These are phyloP conservation scores for Tuber indicum DNA, from an alignment of 495 filamentous ascomycete species.

Conservation along the genomic window DNA sequence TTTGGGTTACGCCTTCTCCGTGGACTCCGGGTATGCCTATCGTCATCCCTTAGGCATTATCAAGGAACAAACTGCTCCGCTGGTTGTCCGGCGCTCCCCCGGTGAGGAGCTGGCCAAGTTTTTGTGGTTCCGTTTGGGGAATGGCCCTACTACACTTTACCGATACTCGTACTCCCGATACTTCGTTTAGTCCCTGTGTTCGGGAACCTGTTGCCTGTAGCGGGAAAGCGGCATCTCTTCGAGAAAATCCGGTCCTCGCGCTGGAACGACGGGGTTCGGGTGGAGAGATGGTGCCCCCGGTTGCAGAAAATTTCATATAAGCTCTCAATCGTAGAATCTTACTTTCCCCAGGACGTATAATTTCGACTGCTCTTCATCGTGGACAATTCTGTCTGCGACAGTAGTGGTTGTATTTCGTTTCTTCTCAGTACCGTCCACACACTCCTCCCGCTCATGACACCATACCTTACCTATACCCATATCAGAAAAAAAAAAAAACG, in stretches of 20 bases:
- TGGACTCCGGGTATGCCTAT: slow-evolving; percentile 2
- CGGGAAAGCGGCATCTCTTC: not conserved
- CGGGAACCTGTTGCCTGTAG: not conserved
- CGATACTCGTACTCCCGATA: not conserved
- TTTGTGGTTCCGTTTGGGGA: not conserved
- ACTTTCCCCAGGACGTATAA: not conserved
- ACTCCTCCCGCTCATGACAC: slow-evolving; percentile 20
- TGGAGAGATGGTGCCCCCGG: not conserved
- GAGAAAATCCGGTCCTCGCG: not conserved
- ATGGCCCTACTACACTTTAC: not conserved
- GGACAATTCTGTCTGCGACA: slow-evolving; percentile 12
- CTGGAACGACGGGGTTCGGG: not conserved
- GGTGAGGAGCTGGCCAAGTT: slow-evolving; percentile 9
- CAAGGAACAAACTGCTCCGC: slow-evolving; percentile 4
- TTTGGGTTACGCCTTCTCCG: slow-evolving; percentile 9
- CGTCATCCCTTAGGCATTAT: not conserved
- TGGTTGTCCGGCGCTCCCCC: not conserved
- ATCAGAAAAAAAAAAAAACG: not conserved
- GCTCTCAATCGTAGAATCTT: not conserved
- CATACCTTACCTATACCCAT: slow-evolving; percentile 13
- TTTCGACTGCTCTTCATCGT: not conserved
- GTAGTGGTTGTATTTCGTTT: slow-evolving; percentile 8
- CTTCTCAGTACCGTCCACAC: not conserved
- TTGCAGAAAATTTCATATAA: not conserved
- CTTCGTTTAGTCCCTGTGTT: not conserved